Evolutionary conservation across 768 basidiomycete species (phyloP), one percentile per base, ranked within the genome.

Genomic region (Termitomyces sp.): DNA sequence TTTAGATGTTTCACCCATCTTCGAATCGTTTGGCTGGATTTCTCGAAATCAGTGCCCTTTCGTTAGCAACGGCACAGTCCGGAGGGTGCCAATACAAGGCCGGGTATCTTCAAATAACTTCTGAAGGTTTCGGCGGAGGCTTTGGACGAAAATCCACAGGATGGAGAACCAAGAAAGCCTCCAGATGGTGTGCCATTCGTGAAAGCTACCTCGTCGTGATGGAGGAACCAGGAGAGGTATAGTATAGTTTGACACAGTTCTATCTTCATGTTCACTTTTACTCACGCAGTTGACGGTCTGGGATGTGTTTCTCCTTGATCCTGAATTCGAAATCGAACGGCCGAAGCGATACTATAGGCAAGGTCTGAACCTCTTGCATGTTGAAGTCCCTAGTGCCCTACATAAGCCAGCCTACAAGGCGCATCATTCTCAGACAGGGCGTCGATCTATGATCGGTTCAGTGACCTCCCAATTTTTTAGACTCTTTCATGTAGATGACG

Each of bases 1-100:
- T n/a, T 16, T 40, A 96, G 94, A 97, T 98, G 91, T 97, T 96
- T 72, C 92, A 94, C 65, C 92, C 95, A 1, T 85, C 93, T 22
- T 82, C 92, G 1, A 98, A 98, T 66, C 85, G 95, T 35, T 73
- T 99, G 0, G 86, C 88, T 43, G 86, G 86, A 6, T 99, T 98
- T 72, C 80, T 99, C 48, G 97, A 99, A 70, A 80, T 98, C 45
- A 94, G 91, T 45, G 86, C 95, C 1, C 75, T 98, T 28, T 95
- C 89, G 9, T 83, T 98, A 58, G 69, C 83, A 10, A 80, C 94
- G 20, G 92, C 94, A 0, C 81, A 81, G 53, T 80, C 84, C 1
- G 95, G 94, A 10, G 94, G 94, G 6, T 74, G 82, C 24, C 96
- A 98, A 67, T 89, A 89, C 63, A 99, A 99, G 73, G 94, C 90